A percentile compares a stretch with the other conserved stretches of the same genome.
phyloP scores from a whole-genome alignment of 2,329 filamentous ascomycete genomes.

The Bipolaris zeicola region DNA sequence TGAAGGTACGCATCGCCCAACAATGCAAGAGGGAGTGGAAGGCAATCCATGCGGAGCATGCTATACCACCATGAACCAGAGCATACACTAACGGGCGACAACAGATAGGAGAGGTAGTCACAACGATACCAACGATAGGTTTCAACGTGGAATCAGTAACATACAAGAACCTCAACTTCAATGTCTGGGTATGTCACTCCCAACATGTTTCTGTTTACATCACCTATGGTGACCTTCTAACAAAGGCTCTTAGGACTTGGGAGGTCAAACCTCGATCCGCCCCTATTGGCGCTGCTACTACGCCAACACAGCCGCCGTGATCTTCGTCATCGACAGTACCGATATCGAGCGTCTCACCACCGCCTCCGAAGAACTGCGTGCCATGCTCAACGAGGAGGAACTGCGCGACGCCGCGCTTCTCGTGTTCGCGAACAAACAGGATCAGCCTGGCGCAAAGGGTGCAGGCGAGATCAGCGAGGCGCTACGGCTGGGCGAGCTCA shows the following conservation, averaged over 20 bases:
- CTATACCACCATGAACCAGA: neutral
- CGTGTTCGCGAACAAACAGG: slow-evolving; percentile 99
- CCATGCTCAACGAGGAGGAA: slow-evolving; percentile 98
- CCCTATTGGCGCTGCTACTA: slow-evolving; percentile 99
- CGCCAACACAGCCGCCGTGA: slow-evolving; percentile 95
- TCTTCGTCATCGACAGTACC: slow-evolving; percentile 98
- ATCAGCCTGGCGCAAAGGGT: slow-evolving; percentile 94
- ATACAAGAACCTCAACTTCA: slow-evolving; percentile 98
- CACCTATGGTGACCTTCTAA: neutral
- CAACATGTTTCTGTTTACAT: neutral
- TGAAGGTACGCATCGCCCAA: slow-evolving; percentile 69
- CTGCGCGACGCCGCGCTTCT: slow-evolving; percentile 88
- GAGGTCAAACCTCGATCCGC: slow-evolving; percentile 96
- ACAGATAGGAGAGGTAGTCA: slow-evolving; percentile 97
- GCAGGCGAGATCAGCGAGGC: slow-evolving; percentile 97
- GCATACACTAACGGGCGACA: neutral
- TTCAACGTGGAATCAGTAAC: slow-evolving; percentile 99
- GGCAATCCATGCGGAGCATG: neutral
- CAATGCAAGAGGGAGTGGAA: neutral
- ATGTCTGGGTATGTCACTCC: slow-evolving; percentile 81
- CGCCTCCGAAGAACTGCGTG: slow-evolving; percentile 86
- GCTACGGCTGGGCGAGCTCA: slow-evolving; percentile 83
- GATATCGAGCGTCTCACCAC: slow-evolving; percentile 95
- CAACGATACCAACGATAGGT: slow-evolving; percentile 97
- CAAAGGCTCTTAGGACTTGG: slow-evolving; percentile 69